phyloP scores from a whole-genome alignment of 495 filamentous ascomycete species.

The Letharia lupina region DNA sequence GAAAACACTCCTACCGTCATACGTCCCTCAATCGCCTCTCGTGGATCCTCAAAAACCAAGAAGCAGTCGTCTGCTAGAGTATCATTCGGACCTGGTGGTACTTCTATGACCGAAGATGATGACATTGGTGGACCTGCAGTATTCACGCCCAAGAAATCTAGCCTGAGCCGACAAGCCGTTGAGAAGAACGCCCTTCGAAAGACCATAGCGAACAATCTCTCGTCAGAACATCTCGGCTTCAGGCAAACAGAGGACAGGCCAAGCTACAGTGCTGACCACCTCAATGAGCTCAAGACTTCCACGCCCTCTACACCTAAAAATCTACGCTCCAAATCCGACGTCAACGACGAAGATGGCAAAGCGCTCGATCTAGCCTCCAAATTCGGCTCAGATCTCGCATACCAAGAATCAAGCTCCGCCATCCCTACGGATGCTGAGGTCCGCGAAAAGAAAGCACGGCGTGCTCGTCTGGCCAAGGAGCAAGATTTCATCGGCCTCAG shows the following conservation, averaged over 20 bases:
- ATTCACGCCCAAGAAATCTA: conserved; percentile 60
- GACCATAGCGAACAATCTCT: conserved; percentile 35
- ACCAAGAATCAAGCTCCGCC: conserved; percentile 29
- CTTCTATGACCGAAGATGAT: conserved; percentile 44
- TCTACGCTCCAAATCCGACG: conserved; percentile 32
- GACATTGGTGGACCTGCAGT: conserved; percentile 49
- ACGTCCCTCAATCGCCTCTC: conserved; percentile 19
- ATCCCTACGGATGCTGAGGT: conserved; percentile 89
- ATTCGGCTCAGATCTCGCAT: conserved; percentile 42
- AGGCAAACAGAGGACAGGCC: conserved; percentile 60
- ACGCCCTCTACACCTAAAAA: conserved; percentile 72
- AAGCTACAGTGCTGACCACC: conserved; percentile 76
- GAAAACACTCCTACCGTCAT: conserved; percentile 23
- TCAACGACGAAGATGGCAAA: conserved; percentile 44
- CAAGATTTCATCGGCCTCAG: conserved; percentile 72
- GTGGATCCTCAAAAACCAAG: conserved; percentile 46
- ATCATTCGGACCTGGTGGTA: conserved; percentile 63
- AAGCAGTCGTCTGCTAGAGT: conserved; percentile 57
- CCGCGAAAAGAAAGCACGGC: conserved; percentile 80
- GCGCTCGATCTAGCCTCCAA: conserved; percentile 62
- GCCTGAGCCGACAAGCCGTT: conserved; percentile 58
- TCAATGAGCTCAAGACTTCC: conserved; percentile 73
- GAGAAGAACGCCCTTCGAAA: conserved; percentile 63
- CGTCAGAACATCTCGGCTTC: conserved; percentile 41
- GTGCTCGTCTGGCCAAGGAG: conserved; percentile 69